A percentile compares a stretch with the other conserved stretches of the same genome.
Evolutionary conservation across 75 land plant species (phyloP).

Genomic region (Adiantum capillusveneris): DNA sequence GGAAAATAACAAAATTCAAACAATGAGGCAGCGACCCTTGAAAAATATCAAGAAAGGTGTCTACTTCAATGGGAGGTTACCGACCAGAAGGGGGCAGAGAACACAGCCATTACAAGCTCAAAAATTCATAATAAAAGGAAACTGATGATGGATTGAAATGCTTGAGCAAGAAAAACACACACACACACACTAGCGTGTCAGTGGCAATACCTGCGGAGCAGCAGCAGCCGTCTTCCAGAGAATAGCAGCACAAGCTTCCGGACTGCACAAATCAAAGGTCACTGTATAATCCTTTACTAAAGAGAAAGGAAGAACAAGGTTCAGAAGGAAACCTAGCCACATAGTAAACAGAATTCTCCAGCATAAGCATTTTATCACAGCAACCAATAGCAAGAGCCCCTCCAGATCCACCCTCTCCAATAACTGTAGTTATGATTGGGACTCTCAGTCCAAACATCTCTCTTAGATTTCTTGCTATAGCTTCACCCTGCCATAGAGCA

Average conservation of each 20-base stretch:
- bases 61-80: no score
- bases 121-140: no score
- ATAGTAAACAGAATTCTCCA: slow-evolving; percentile 90
- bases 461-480: slow-evolving; percentile 79
- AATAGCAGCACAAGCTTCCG: slow-evolving; percentile 93
- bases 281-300: no score
- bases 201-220: slow-evolving; percentile 50
- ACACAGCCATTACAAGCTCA: no score
- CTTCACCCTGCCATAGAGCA: slow-evolving; percentile 67
- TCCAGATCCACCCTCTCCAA: slow-evolving; percentile 98
- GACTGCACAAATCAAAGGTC: slow-evolving; percentile 26
- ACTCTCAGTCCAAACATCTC: slow-evolving; percentile 83
- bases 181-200: no score
- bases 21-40: not conserved
- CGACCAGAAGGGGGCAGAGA: no score
- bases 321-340: slow-evolving; percentile 67
- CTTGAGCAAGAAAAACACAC: no score
- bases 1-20: slow-evolving; percentile 1
- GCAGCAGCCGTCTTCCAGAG: slow-evolving; percentile 72
- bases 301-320: not conserved
- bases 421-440: slow-evolving; percentile 81
- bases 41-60: not conserved
- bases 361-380: slow-evolving; percentile 79
- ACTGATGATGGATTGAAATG: no score
- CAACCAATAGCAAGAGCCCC: slow-evolving; percentile 95